Evolutionary conservation across 345 rosid species (phyloP), one percentile per base, ranked within the genome.

Genomic region (Fremontodendron californicum): DNA sequence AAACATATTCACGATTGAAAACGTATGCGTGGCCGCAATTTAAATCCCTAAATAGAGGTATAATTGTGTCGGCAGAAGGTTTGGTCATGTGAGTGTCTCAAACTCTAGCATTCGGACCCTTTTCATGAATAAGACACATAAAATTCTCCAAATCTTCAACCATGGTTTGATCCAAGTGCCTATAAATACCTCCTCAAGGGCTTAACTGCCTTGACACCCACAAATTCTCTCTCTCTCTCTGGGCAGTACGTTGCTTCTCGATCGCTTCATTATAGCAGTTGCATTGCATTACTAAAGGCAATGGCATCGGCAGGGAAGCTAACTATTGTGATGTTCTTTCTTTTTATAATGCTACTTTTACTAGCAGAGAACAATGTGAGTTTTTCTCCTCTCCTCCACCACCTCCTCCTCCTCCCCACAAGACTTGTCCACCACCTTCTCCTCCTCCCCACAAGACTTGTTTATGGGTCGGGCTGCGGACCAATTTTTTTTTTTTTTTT

Each of bases 251-350:
- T 2, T 63, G 10, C 43, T 33, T 64, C 25, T 3, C 35, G n/a
- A 33, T 33, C 3, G 35, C 35, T 33, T 33, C 35, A 33, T 33
- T 33, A n/a, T n/a, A n/a, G n/a, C n/a, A 33, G 43, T 0, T 60
- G 10, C 69, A 6, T 0, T 2, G 42, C 10, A 62, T 6, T 13
- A 15, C 68, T 16, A 33, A 29, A 31, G 27, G 25, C 70, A 37
- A 63, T 63, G n/a, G n/a, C n/a, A n/a, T n/a, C n/a, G 70, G 13
- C 70, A 37, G 23, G 46, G 42, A 64, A 64, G 70, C 27, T n/a
- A n/a, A 64, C 46, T 8, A 64, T 37, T n/a, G 23, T 64, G 27
- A 63, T 63, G 21, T 64, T 37, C 27, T 35, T 64, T 37, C 46
- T 37, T 18, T 46, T 4, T 35, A 16, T 35, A 11, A 37, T 37